Conservation (phyloP, 345 rosid species). For the Angophora floribunda region DNA sequence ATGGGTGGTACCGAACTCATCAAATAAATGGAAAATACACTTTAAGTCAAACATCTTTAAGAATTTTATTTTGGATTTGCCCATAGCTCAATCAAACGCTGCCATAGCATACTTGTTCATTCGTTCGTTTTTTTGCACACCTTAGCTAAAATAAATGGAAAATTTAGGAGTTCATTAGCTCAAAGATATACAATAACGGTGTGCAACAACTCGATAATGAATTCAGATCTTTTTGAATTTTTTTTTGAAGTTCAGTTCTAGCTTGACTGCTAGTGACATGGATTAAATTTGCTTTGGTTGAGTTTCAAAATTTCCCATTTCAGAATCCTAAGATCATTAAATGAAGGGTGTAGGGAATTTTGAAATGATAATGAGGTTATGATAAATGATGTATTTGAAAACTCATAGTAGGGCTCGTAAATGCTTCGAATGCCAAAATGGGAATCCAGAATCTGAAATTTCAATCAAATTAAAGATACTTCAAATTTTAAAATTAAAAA, state of each 20-base stretch:
- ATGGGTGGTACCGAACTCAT: neutral
- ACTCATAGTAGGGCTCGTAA: neutral
- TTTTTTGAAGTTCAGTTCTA: neutral
- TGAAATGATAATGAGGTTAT: neutral
- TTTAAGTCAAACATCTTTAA: neutral
- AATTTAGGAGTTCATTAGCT: neutral
- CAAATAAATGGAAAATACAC: neutral
- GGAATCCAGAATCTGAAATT: neutral
- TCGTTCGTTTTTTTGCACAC: neutral
- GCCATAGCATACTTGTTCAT: neutral
- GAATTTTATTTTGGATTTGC: neutral
- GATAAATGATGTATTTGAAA: neutral
- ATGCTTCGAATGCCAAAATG: neutral
- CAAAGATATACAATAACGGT: neutral
- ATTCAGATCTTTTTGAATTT: fast-evolving
- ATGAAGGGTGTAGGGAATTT: neutral
- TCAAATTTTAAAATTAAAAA: neutral
- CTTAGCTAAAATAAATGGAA: neutral
- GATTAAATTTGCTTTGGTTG: neutral
- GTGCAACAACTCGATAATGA: neutral
- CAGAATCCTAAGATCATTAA: neutral
- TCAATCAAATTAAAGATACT: neutral
- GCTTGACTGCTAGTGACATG: neutral
- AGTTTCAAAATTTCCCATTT: neutral
- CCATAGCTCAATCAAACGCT: neutral